phyloP scores from a whole-genome alignment of 768 basidiomycete species.

The Scleroderma bovista region DNA sequence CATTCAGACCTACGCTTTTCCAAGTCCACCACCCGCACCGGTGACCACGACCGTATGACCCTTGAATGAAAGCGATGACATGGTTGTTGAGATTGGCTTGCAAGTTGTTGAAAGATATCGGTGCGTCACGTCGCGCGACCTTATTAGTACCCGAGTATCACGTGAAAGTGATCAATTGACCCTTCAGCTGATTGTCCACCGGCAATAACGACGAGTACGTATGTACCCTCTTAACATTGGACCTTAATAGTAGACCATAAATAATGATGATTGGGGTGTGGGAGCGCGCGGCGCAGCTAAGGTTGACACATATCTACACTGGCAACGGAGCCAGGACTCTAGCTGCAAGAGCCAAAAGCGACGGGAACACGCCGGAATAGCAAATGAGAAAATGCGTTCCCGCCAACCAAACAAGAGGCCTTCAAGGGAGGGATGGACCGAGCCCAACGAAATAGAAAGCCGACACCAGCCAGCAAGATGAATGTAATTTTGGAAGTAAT shows the following conservation, averaged over 20 bases:
- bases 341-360: slow-evolving; percentile 13
- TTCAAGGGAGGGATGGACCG: slow-evolving; percentile 8
- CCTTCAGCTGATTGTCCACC: background rate
- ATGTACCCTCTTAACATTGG: no score
- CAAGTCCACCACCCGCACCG: slow-evolving; percentile 93
- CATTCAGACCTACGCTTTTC: slow-evolving; percentile 66
- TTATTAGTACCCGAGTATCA: slow-evolving; percentile 4
- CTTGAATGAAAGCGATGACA: slow-evolving; percentile 69
- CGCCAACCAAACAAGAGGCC: slow-evolving; percentile 8
- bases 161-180: slow-evolving; percentile 9
- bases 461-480: slow-evolving; percentile 15
- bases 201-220: no score
- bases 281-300: slow-evolving; percentile 30
- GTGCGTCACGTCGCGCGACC: background rate
- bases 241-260: slow-evolving; percentile 13
- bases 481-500: slow-evolving; percentile 25
- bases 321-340: slow-evolving; percentile 15
- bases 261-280: slow-evolving; percentile 22
- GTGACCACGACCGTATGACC: slow-evolving; percentile 92
- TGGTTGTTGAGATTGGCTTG: slow-evolving; percentile 5
- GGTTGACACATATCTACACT: slow-evolving; percentile 28
- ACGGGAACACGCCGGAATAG: slow-evolving; percentile 25
- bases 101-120: background rate
- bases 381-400: slow-evolving; percentile 21
- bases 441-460: slow-evolving; percentile 24